Base-by-base conservation (phyloP, 345 rosid species). In the Ailanthus altissimus region DNA sequence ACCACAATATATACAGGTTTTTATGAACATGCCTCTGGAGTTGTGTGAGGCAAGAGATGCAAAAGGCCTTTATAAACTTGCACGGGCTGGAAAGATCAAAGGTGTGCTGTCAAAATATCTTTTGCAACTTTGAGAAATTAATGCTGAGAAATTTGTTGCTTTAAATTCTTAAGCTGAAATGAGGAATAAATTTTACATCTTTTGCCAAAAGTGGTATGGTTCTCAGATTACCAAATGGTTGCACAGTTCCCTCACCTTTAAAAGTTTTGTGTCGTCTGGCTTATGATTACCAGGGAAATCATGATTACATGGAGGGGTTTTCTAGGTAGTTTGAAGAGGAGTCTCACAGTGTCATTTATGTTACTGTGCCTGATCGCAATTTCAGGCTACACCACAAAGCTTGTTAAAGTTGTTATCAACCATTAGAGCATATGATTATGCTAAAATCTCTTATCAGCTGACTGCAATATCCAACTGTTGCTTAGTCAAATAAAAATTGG, bases 81-180 rank as follows among this genome's bases (percentile, higher is more conserved):
- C 98, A 5, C 97, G 97, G 63, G 94, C 93, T 0, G 96, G 96
- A 78, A 95, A 92, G 85, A 91, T 95, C 73, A 95, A 90, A 89
- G 97, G 97, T 90, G 20, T 67, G 80, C 36, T 50, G 26, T 57
- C 47, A 21, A 3, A 25, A 20, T 28, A n/a, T 64, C 36, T 40
- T 40, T 43, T 28, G 66, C 43, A 42, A 40, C 5, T 50, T 36
- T 2, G 56, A 20, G 9, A 58, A 57, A 57, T 13, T 0, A 8
- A 18, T 14, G 51, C 53, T 0, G 12, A 11, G 26, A 36, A 62
- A 9, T 47, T 43, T 49, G 20, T 32, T 59, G 2, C 63, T 25
- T 73, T 58, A n/a, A 74, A 15, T 12, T 8, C 63, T 47, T 75
- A 28, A 11, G 66, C 43, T 25, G 23, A 58, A 45, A 70, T 53